A percentile compares a stretch with the other conserved stretches of the same genome.
These are phyloP conservation scores for Neurospora pannonica DNA, from an alignment of 495 filamentous ascomycete genomes.

Conservation along the genomic window DNA sequence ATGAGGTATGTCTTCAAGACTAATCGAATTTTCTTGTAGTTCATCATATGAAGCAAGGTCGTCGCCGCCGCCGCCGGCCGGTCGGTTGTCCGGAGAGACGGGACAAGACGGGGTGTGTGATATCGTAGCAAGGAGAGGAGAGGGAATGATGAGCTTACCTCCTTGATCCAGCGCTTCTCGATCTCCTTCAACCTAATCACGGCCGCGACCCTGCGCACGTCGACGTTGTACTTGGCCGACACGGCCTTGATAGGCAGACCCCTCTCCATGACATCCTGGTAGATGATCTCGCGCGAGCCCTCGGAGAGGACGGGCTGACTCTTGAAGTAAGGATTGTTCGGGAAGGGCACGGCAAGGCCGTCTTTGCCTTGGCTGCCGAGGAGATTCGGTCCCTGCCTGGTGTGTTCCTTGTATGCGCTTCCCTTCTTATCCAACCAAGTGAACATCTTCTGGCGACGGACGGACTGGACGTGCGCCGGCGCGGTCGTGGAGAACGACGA, in stretches of 20 bases:
- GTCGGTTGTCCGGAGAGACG: neutral
- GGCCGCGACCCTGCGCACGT: conserved; percentile 79
- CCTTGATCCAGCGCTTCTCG: conserved; percentile 64
- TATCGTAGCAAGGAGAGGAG: neutral
- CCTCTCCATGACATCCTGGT: conserved; percentile 49
- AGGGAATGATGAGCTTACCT: conserved; percentile 46
- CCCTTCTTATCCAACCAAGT: conserved; percentile 7
- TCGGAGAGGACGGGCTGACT: conserved; percentile 71
- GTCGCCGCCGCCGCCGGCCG: neutral
- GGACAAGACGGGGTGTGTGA: neutral
- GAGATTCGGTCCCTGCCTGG: conserved; percentile 5
- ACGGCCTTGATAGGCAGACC: conserved; percentile 67
- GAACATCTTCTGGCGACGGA: conserved; percentile 11
- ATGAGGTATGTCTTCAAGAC: conserved; percentile 92
- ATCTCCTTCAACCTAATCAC: conserved; percentile 81
- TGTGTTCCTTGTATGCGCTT: conserved; percentile 1
- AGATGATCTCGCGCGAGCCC: conserved; percentile 65
- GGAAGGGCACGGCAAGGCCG: conserved; percentile 49
- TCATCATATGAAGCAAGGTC: conserved; percentile 35
- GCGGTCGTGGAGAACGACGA: conserved; percentile 17
- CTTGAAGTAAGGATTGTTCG: conserved; percentile 59
- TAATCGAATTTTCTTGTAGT: conserved; percentile 91
- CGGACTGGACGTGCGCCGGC: conserved; percentile 4
- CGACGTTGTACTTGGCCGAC: conserved; percentile 67
- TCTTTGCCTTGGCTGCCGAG: neutral